Evolutionary conservation across 2,329 filamentous ascomycete species (phyloP).

Genomic region (Penicillium sp.): DNA sequence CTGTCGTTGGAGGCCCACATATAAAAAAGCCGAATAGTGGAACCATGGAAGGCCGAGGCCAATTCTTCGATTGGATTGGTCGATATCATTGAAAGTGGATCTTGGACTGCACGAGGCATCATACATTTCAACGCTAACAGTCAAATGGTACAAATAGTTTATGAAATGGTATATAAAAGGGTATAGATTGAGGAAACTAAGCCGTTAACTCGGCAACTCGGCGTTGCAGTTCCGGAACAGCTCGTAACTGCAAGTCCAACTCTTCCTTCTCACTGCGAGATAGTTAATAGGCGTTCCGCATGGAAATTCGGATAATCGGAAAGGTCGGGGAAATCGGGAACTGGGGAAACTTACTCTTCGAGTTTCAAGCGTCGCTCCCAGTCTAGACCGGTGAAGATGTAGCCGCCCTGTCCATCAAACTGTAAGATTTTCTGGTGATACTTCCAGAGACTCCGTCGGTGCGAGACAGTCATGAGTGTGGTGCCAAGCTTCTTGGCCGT

Average conservation of each 20-base stretch:
- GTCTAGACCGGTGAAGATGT: conserved; percentile 84
- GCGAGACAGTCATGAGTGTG: conserved; percentile 94
- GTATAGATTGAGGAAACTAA: conserved; percentile 11
- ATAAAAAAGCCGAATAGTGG: not conserved
- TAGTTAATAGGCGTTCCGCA: conserved; percentile 9
- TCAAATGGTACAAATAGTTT: not conserved
- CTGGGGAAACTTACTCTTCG: conserved; percentile 63
- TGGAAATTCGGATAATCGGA: not conserved
- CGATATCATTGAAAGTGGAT: conserved; percentile 4
- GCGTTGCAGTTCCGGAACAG: conserved; percentile 83
- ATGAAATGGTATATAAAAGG: not conserved
- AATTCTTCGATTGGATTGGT: not conserved
- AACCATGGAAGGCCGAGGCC: not conserved
- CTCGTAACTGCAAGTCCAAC: conserved; percentile 76
- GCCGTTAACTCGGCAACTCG: conserved; percentile 73
- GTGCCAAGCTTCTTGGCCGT: conserved; percentile 88
- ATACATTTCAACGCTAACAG: not conserved
- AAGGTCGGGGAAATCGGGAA: not conserved
- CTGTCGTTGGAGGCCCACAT: not conserved
- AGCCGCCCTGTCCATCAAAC: conserved; percentile 91
- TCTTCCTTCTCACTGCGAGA: conserved; percentile 76
- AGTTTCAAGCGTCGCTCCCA: conserved; percentile 79
- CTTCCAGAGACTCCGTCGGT: conserved; percentile 89
- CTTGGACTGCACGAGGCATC: not conserved
- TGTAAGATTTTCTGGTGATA: conserved; percentile 94